Conservation (phyloP, 257 asterid genomes). For the Cinchona pubescens region DNA sequence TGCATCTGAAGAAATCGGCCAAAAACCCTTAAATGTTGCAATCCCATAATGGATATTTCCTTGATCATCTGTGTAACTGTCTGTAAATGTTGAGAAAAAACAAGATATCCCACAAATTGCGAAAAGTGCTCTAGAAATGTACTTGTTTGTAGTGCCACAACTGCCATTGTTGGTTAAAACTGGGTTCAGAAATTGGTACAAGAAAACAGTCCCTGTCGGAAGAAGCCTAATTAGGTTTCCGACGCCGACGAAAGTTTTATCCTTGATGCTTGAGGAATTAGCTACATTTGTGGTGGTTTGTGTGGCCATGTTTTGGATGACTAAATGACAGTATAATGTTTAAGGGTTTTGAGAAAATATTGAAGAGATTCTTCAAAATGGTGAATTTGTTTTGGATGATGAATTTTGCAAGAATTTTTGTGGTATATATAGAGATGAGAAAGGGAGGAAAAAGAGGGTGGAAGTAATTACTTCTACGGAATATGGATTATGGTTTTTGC, state of each 20-base stretch:
- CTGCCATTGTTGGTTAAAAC: slow-evolving; percentile 71
- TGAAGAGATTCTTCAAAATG: neutral
- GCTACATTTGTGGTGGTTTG: neutral
- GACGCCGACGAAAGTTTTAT: slow-evolving; percentile 43
- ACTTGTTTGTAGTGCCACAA: slow-evolving; percentile 50
- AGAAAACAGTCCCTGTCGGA: slow-evolving; percentile 67
- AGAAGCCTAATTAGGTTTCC: slow-evolving; percentile 70
- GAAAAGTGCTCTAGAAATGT: slow-evolving; percentile 45
- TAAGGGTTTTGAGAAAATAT: neutral
- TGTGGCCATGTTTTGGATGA: neutral
- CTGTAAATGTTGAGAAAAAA: slow-evolving; percentile 71
- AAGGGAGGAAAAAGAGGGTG: neutral
- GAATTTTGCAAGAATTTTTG: neutral
- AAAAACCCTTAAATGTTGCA: slow-evolving; percentile 66
- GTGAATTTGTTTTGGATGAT: neutral
- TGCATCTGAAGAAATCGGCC: slow-evolving; percentile 40
- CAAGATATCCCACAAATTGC: slow-evolving; percentile 50
- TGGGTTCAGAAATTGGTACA: slow-evolving; percentile 75
- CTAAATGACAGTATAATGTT: no score
- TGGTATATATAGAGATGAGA: neutral
- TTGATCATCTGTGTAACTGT: slow-evolving; percentile 55
- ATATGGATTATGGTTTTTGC: neutral
- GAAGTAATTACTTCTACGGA: slow-evolving; percentile 45
- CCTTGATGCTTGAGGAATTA: neutral
- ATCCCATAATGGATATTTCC: slow-evolving; percentile 58